These are phyloP conservation scores for Musa schizocarpa DNA, from an alignment of 176 grass and related monocot genomes.

Conservation along the genomic window DNA sequence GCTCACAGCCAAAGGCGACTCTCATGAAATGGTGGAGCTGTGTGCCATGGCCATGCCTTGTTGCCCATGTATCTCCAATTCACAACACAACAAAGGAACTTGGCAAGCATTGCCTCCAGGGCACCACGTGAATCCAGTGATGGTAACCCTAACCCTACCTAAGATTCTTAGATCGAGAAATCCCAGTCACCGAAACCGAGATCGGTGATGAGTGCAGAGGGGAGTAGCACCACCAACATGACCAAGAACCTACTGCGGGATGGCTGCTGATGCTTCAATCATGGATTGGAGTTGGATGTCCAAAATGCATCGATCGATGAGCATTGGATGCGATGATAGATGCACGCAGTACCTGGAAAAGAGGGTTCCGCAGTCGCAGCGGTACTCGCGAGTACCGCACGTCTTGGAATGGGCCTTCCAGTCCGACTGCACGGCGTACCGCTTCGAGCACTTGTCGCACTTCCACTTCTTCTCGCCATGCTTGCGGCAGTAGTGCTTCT, in stretches of 20 bases:
- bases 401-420: conserved; percentile 28
- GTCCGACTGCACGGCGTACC: conserved; percentile 24
- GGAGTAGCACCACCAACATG: no score
- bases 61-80: not conserved
- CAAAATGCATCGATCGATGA: not conserved
- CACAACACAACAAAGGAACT: conserved; percentile 10
- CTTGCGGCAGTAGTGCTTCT: conserved; percentile 24
- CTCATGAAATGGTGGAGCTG: conserved; percentile 6
- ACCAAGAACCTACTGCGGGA: not conserved
- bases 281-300: not conserved
- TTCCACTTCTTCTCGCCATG: conserved; percentile 26
- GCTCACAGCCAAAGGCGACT: not conserved
- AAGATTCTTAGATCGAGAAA: not conserved
- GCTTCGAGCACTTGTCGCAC: conserved; percentile 25
- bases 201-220: no score
- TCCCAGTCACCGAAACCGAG: no score
- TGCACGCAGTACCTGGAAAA: conserved; percentile 14
- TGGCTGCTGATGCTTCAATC: not conserved
- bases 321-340: no score
- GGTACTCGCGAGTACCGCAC: conserved; percentile 25
- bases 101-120: not conserved
- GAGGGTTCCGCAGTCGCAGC: conserved; percentile 25
- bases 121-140: conserved; percentile 14
- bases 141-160: conserved; percentile 17
- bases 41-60: not conserved